Conservation (phyloP, 2,329 filamentous ascomycete genomes). For the Aspergillus amoenus region DNA sequence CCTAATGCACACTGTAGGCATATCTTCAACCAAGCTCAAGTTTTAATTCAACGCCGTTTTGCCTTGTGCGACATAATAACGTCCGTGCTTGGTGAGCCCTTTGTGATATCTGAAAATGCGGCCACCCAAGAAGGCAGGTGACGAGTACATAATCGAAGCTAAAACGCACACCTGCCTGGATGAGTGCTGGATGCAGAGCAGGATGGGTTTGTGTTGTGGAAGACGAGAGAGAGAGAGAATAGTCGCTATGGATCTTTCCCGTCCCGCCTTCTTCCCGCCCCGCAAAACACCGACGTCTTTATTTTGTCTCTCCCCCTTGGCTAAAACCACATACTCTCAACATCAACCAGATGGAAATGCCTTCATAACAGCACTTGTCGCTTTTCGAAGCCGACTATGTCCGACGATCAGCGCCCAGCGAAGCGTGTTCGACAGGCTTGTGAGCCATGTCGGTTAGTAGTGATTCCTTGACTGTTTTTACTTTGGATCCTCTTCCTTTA, state of each 20-base stretch:
- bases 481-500: background rate
- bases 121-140: background rate
- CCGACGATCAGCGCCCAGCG: slow-evolving; percentile 22
- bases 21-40: background rate
- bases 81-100: background rate
- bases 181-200: background rate
- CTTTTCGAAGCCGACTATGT: background rate
- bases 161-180: background rate
- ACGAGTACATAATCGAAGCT: background rate
- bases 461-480: background rate
- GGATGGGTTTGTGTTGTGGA: background rate
- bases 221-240: no score
- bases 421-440: slow-evolving; percentile 43
- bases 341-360: background rate
- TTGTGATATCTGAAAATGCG: background rate
- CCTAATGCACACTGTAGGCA: background rate
- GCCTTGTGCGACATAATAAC: slow-evolving; percentile 2
- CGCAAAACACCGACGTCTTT: slow-evolving; percentile 2
- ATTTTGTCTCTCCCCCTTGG: background rate
- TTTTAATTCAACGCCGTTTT: background rate
- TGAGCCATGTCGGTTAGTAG: slow-evolving; percentile 42
- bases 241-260: background rate
- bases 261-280: slow-evolving; percentile 6
- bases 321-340: background rate
- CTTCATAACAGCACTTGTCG: background rate